phyloP scores from a whole-genome alignment of 2,329 filamentous ascomycete genomes.

The Ophiostoma piceae region DNA sequence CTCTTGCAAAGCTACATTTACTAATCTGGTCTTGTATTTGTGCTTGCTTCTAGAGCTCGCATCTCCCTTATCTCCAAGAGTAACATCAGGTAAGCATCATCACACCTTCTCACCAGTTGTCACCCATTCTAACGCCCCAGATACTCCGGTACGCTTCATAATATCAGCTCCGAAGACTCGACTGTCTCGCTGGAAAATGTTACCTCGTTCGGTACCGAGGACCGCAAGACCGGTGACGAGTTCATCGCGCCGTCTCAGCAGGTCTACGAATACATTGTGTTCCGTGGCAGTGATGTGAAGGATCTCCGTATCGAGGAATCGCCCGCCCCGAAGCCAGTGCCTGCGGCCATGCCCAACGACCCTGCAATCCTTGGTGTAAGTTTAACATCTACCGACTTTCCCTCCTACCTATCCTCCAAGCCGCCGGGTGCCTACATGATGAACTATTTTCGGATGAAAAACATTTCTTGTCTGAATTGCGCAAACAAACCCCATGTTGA shows the following conservation, averaged over 20 bases:
- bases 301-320: slow-evolving; percentile 89
- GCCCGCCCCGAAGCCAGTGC: slow-evolving; percentile 65
- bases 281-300: slow-evolving; percentile 96
- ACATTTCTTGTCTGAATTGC: slow-evolving; percentile 75
- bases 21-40: slow-evolving; percentile 6
- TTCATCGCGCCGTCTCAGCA: slow-evolving; percentile 80
- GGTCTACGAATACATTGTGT: slow-evolving; percentile 98
- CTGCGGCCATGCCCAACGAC: slow-evolving; percentile 80
- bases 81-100: slow-evolving; percentile 25
- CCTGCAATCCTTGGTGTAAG: slow-evolving; percentile 96
- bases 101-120: background rate
- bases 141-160: slow-evolving; percentile 91
- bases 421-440: slow-evolving; percentile 54
- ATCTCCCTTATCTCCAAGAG: slow-evolving; percentile 29
- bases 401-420: slow-evolving; percentile 21
- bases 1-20: background rate
- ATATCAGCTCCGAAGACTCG: slow-evolving; percentile 96
- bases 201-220: slow-evolving; percentile 88
- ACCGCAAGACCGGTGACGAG: slow-evolving; percentile 70
- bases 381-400: slow-evolving; percentile 34
- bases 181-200: slow-evolving; percentile 98
- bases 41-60: slow-evolving; percentile 25
- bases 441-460: slow-evolving; percentile 98
- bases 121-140: slow-evolving; percentile 42
- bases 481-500: slow-evolving; percentile 88